Evolutionary conservation across 768 basidiomycete genomes (phyloP).

Genomic region (Tricholoma sp.): DNA sequence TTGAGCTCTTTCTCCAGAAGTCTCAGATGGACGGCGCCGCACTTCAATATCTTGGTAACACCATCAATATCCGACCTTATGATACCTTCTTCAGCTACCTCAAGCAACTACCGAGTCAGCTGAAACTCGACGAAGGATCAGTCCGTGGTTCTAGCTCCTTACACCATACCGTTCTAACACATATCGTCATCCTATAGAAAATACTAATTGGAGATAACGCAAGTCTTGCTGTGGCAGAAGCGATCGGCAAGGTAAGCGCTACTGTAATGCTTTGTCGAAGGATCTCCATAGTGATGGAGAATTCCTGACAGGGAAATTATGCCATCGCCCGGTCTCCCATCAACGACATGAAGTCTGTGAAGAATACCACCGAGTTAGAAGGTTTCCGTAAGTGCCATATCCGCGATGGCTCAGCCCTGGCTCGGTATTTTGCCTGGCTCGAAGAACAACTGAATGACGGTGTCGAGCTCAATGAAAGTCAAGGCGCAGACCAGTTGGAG

Average conservation of each 20-base stretch:
- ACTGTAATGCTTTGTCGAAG: constrained; percentile 7
- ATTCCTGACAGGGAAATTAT: constrained; percentile 47
- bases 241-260: constrained; percentile 58
- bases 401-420: constrained; percentile 84
- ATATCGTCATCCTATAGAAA: constrained; percentile 39
- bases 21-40: constrained; percentile 42
- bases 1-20: constrained; percentile 65
- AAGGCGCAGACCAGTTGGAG: constrained; percentile 77
- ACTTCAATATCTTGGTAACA: constrained; percentile 43
- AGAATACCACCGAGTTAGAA: constrained; percentile 76
- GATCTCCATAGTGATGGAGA: not conserved
- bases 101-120: constrained; percentile 35
- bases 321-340: constrained; percentile 64
- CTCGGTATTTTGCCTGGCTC: constrained; percentile 91
- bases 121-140: constrained; percentile 28
- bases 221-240: constrained; percentile 76
- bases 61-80: constrained; percentile 69
- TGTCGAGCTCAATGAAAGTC: constrained; percentile 63
- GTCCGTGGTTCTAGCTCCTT: constrained; percentile 19
- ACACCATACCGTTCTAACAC: not conserved
- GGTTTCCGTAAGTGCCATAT: constrained; percentile 89
- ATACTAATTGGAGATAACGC: constrained; percentile 74
- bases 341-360: constrained; percentile 74
- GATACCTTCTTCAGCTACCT: constrained; percentile 61
- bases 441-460: constrained; percentile 74